Base-by-base conservation (phyloP, 805 yeast species). In the Barnettozyma salicaria region DNA sequence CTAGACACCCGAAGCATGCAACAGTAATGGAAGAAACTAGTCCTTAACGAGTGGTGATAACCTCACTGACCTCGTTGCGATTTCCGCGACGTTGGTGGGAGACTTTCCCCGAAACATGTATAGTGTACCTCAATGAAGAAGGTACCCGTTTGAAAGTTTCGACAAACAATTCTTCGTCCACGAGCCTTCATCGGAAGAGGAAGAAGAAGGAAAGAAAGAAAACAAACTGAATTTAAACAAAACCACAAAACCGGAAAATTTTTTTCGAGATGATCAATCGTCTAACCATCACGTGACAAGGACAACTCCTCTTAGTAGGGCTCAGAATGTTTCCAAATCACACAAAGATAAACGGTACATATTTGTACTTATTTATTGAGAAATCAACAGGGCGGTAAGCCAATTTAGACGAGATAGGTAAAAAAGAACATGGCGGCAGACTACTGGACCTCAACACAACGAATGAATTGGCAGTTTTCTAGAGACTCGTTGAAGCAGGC, bases 401-500 rank as follows among this genome's bases (percentile, higher is more conserved):
- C 9, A 25, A 25, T 13, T 13, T 25, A 13, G 27, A 25, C 14
- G 13, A 13, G 27, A 25, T 7, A 16, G n/a, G n/a, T n/a, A 30
- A n/a, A 18, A 12, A 5, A 17, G 13, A 30, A 4, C 12, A 62
- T 64, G 96, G 78, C 92, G 2, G 95, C 95, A 0, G 83, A 83
- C 55, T 89, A 79, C 58, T 86, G 96, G 96, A 68, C 69, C 13
- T 85, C 95, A 3, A 76, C 94, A 2, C 97, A 89, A 53, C 60
- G 95, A 30, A 64, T 61, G 27, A 69, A 75, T 49, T 90, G 97
- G 97, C 90, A 84, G 50, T 76, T 79, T 52, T 73, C 86, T 2
- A 66, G 84, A 31, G 80, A 76, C 22, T 62, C 75, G 16, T 67
- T 90, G 20, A 53, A 48, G 23, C 61, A 55, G 42, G 65, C 61